Evolutionary conservation across 2,329 filamentous ascomycete genomes (phyloP).

Genomic region (Colletotrichum cuscutae): DNA sequence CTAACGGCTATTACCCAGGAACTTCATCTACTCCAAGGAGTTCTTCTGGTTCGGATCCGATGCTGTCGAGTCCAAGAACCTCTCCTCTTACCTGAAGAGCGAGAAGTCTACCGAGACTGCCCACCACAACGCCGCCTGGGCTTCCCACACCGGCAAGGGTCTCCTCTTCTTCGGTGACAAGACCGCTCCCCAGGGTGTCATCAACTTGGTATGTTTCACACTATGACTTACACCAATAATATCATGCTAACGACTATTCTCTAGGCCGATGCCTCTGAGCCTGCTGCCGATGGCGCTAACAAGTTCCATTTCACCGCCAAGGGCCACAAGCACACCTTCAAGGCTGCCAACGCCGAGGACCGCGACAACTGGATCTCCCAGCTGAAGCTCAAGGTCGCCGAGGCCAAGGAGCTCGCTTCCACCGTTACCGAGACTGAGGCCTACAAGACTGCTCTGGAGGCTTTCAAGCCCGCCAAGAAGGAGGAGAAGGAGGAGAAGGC

Average conservation of each 20-base stretch:
- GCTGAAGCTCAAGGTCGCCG: slow-evolving; percentile 82
- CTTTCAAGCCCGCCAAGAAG: slow-evolving; percentile 63
- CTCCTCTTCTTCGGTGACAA: slow-evolving; percentile 93
- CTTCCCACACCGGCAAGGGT: slow-evolving; percentile 92
- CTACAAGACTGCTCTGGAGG: slow-evolving; percentile 88
- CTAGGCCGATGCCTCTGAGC: slow-evolving; percentile 72
- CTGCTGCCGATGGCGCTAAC: slow-evolving; percentile 77
- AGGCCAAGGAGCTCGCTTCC: slow-evolving; percentile 84
- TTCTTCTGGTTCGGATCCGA: slow-evolving; percentile 89
- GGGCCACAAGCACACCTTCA: slow-evolving; percentile 94
- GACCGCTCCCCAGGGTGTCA: slow-evolving; percentile 80
- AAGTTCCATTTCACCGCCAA: slow-evolving; percentile 89
- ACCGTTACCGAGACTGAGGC: slow-evolving; percentile 80
- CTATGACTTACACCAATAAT: background rate
- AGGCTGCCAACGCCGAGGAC: slow-evolving; percentile 78
- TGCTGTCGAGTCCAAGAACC: slow-evolving; percentile 77
- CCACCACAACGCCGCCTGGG: slow-evolving; percentile 87
- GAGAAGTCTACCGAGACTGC: slow-evolving; percentile 84
- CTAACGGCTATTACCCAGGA: slow-evolving; percentile 62
- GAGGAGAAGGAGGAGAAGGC: slow-evolving; percentile 58
- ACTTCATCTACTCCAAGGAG: slow-evolving; percentile 90
- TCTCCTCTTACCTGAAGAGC: slow-evolving; percentile 82
- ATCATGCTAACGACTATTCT: slow-evolving; percentile 41
- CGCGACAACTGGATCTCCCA: slow-evolving; percentile 93
- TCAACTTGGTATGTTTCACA: slow-evolving; percentile 78